Evolutionary conservation across 305 asterid species (phyloP), one percentile per base, ranked within the genome.

Genomic region (Fraxinus paxiana): DNA sequence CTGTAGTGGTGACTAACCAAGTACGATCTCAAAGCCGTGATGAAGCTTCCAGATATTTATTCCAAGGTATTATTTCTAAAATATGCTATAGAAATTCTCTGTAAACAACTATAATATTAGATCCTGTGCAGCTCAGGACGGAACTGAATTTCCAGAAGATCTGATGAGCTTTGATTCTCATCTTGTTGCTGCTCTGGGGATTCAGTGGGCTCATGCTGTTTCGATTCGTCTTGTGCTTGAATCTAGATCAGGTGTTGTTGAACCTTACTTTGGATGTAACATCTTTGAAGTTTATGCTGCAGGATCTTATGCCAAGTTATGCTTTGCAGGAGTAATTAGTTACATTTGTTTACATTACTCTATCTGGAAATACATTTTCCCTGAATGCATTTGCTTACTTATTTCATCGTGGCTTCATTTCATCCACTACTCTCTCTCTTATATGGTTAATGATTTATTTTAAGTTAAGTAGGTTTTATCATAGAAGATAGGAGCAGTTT

Each of bases 131-230:
- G 93, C 37, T 82, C 86, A 85, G 77, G 46, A 76, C 81, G 85
- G 72, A 79, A 73, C 80, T 65, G 87, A 83, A 13, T 63, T 83
- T 81, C 17, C 33, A 65, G 91, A 87, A 76, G 85, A 83, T 83
- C 81, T 86, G 80, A 20, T 84, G 43, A 87, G 85, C 76, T 77
- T 81, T 79, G 92, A 90, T 82, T 89, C 93, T 82, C 98, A 92
- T 84, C 96, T 91, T 82, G 92, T 92, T 86, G 98, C 98, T 83
- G 97, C 98, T 83, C 88, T 93, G 77, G 98, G 98, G 76, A 91
- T 92, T 81, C 91, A 90, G 73, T 93, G 98, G 98, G 93, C 98
- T 81, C 98, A 93, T 88, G 96, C 98, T 85, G 96, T 93, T 82
- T 88, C 91, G 67, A 83, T 90, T 75, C 98, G 97, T 59, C 90